Evolutionary conservation across 2,329 filamentous ascomycete species (phyloP), one percentile per base, ranked within the genome.

Genomic region (Septoria linicola): DNA sequence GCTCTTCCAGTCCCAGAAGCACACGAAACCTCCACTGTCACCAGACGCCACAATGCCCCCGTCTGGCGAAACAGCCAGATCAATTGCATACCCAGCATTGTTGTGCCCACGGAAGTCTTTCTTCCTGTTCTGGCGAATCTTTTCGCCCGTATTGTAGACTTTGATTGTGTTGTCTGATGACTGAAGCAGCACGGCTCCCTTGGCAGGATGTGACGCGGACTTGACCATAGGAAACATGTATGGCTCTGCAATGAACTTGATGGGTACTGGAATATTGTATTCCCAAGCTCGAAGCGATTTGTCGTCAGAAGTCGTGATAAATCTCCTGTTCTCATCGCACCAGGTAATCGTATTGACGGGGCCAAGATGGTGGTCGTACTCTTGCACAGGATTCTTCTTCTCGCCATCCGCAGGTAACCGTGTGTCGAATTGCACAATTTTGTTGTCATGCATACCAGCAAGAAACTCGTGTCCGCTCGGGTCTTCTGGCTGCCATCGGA

Each of bases 1-100:
- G 32, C 90, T 96, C 81, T 99, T 99, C 89, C 91, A 99, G 72
- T 97, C 93, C 89, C 91, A 99, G 74, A 97, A 96, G 72, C 88
- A 95, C 41, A 96, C 83, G 65, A 82, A 96, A 30, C 95, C 93
- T 13, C 82, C 89, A 44, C 83, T 88, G 70, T 99, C 93, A 55
- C 93, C 93, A 14, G 82, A 88, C 16, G 84, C 86, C 48, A 99
- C 77, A 69, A 96, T 95, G 67, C 95, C 89, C 0, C 93, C 93
- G 68, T 97, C 93, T 1, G 91, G 89, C 63, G 84, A 89, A 66
- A 95, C 87, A 45, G 87, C 84, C 43, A 99, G 79, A 64, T 96
- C 93, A 57, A 97, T 89, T 2, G 87, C 91, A 65, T 95, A 91
- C 2, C 95, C 93, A 2, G 91, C 90, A 57, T 92, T 96, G 69